A percentile compares a stretch with the other conserved stretches of the same genome.
These are phyloP conservation scores for Macrocystidia cucumis DNA, from an alignment of 1,284 basidiomycete species.

Conservation along the genomic window DNA sequence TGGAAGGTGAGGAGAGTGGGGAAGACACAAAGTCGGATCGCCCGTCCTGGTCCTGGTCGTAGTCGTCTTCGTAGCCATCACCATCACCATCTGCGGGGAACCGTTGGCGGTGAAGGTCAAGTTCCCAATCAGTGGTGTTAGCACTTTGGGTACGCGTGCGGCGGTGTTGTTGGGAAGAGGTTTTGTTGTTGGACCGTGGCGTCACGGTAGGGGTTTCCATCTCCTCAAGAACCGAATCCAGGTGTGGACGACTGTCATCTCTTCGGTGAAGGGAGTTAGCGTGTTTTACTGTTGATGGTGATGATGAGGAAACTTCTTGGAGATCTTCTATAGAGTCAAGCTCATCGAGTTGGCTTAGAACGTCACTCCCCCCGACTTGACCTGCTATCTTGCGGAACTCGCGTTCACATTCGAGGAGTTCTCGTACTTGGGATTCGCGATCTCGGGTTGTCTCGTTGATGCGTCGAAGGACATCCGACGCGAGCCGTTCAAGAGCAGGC, in stretches of 20 bases:
- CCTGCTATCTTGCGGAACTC: constrained; percentile 71
- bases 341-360: constrained; percentile 61
- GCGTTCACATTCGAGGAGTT: constrained; percentile 67
- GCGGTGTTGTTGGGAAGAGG: no score
- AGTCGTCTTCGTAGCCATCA: constrained; percentile 36
- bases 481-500: constrained; percentile 56
- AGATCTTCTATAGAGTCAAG: constrained; percentile 43
- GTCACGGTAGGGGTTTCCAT: constrained; percentile 21
- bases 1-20: constrained; percentile 41
- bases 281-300: constrained; percentile 9
- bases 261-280: no score
- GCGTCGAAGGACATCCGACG: constrained; percentile 68
- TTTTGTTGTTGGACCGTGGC: constrained; percentile 15
- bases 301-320: constrained; percentile 19
- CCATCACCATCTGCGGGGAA: constrained; percentile 26
- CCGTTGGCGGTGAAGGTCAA: constrained; percentile 41
- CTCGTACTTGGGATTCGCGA: constrained; percentile 70
- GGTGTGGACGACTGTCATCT: background rate
- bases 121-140: constrained; percentile 70
- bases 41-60: no score
- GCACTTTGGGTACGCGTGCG: no score
- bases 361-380: constrained; percentile 68
- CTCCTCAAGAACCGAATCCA: constrained; percentile 49
- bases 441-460: constrained; percentile 69
- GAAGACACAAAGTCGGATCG: no score